Evolutionary conservation across 2,329 filamentous ascomycete species (phyloP).

Genomic region (Tolypocladium ovalisporum): DNA sequence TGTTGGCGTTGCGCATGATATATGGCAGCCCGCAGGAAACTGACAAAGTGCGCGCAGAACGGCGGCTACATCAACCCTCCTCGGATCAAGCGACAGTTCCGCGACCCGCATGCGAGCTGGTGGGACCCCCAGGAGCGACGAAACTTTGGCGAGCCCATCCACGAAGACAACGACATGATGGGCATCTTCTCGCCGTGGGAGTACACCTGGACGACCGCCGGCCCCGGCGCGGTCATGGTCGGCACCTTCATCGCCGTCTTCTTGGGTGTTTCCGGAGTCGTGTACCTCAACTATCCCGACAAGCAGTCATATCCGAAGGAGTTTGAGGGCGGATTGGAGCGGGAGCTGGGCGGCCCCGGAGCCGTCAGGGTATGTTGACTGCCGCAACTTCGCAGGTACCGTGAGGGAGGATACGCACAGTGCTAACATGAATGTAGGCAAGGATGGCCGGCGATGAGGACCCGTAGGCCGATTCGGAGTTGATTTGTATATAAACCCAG

Average conservation of each 20-base stretch:
- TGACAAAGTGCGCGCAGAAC: slow-evolving; percentile 43
- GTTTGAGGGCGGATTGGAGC: slow-evolving; percentile 62
- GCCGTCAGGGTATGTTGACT: slow-evolving; percentile 49
- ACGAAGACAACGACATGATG: slow-evolving; percentile 91
- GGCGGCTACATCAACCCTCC: slow-evolving; percentile 75
- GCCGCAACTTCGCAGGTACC: background rate
- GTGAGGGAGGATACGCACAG: background rate
- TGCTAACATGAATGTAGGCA: slow-evolving; percentile 27
- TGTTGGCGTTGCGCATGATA: slow-evolving; percentile 5
- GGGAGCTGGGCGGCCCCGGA: slow-evolving; percentile 61
- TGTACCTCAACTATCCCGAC: slow-evolving; percentile 64
- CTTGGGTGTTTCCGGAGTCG: slow-evolving; percentile 53
- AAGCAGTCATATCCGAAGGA: slow-evolving; percentile 56
- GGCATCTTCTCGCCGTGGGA: slow-evolving; percentile 83
- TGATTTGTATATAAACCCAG: slow-evolving; percentile 22
- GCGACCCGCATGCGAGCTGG: slow-evolving; percentile 88
- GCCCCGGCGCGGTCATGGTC: slow-evolving; percentile 58
- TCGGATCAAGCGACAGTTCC: slow-evolving; percentile 75
- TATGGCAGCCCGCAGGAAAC: background rate
- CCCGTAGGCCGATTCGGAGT: slow-evolving; percentile 24
- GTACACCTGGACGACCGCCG: slow-evolving; percentile 71
- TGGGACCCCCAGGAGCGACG: slow-evolving; percentile 96
- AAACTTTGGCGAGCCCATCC: slow-evolving; percentile 92
- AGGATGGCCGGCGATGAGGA: slow-evolving; percentile 44
- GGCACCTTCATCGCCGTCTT: slow-evolving; percentile 55